Conservation (phyloP, 345 rosid species). For the Eucalyptus tenuipes region DNA sequence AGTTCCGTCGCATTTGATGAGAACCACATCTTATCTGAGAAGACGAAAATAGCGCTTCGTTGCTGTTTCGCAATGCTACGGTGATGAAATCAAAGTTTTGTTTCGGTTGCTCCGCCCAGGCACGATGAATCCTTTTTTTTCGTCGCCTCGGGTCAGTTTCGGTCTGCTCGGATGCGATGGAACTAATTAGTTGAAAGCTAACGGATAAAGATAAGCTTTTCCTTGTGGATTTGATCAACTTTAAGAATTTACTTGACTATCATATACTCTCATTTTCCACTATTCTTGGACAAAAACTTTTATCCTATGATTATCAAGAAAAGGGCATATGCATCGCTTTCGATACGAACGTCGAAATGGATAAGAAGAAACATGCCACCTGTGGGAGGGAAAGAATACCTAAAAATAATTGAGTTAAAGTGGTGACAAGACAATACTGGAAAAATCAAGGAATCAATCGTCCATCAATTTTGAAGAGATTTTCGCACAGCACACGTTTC, state of each 20-base stretch:
- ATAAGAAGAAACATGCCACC: neutral
- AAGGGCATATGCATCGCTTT: neutral
- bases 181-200: neutral
- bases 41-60: neutral
- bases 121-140: neutral
- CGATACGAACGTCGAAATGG: neutral
- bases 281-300: neutral
- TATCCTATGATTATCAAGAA: neutral
- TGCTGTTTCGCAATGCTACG: neutral
- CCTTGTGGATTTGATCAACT: neutral
- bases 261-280: neutral
- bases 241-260: neutral
- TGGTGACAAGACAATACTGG: neutral
- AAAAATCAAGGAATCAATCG: neutral
- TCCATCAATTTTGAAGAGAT: neutral
- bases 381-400: neutral
- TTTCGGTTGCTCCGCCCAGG: neutral
- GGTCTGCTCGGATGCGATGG: neutral
- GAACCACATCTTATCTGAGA: neutral
- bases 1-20: neutral
- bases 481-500: neutral
- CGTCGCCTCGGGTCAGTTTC: neutral
- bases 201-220: neutral
- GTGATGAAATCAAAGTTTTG: too few relatives aligned
- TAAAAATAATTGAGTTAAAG: neutral